Conservation (phyloP, 768 basidiomycete species). For the Paxillus involutus region DNA sequence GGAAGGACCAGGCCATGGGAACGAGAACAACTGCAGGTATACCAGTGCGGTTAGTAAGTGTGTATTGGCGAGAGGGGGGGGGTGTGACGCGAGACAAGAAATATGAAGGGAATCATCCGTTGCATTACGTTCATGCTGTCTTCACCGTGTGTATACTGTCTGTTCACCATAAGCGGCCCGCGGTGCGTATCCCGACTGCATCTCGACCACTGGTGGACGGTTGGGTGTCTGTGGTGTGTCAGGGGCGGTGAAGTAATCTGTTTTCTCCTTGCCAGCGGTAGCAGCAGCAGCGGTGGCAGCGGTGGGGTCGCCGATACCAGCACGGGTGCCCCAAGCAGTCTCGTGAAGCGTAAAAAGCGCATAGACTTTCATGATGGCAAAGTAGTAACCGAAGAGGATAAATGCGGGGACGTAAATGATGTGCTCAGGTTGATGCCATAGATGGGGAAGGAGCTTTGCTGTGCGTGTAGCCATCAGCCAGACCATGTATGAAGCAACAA, state of each 20-base stretch:
- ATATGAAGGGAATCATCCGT: neutral
- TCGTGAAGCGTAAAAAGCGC: slow-evolving; percentile 89
- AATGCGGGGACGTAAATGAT: slow-evolving; percentile 84
- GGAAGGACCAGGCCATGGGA: too few species aligned
- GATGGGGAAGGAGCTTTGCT: slow-evolving; percentile 77
- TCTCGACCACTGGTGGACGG: slow-evolving; percentile 2
- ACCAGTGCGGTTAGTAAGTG: too few species aligned
- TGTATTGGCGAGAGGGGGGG: too few species aligned
- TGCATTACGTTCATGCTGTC: neutral
- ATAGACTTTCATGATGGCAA: slow-evolving; percentile 93
- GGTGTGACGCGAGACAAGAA: too few species aligned
- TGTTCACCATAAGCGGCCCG: slow-evolving; percentile 5
- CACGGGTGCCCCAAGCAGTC: slow-evolving; percentile 96
- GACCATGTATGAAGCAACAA: slow-evolving; percentile 62
- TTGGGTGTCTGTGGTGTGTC: neutral
- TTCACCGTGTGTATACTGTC: slow-evolving; percentile 2
- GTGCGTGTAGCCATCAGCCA: slow-evolving; percentile 74
- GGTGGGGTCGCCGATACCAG: slow-evolving; percentile 84
- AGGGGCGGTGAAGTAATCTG: slow-evolving; percentile 4
- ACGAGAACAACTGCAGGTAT: too few species aligned
- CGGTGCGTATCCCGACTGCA: slow-evolving; percentile 3
- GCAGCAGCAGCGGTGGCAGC: slow-evolving; percentile 68
- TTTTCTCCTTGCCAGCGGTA: slow-evolving; percentile 21
- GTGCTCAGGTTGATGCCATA: slow-evolving; percentile 75
- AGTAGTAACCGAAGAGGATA: slow-evolving; percentile 91